Base-by-base conservation (phyloP, 768 basidiomycete genomes). In the Pluteus cervinus region DNA sequence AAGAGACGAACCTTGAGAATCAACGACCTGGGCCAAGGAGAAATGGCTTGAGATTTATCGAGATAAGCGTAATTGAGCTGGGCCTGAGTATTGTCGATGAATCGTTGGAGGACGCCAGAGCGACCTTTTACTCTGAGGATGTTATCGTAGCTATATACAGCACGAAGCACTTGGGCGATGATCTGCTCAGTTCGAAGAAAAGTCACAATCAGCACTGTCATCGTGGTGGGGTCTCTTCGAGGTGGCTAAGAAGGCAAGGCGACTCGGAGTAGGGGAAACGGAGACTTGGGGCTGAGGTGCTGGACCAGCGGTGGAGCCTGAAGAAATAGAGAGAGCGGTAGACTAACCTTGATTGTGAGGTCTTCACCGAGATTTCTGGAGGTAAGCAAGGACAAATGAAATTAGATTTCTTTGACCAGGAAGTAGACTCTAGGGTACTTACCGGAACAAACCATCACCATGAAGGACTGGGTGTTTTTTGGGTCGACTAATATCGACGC, bases 11-110 rank as follows among this genome's bases (percentile, higher is more conserved):
- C n/a, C n/a, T n/a, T n/a, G n/a, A n/a, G n/a, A 18, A 76, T 60
- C 70, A 88, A 61, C 2, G 76, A 75, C 5, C 70, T 73, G 1
- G 86, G 81, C 84, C 84, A 86, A 12, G 82, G 75, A 4, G 63
- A 63, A 8, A 71, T 61, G n/a, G 60, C 37, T 48, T 76, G 69
- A 2, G 64, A 55, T 1, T 53, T 48, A 40, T 75, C 69, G 43
- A 88, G 60, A 54, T 85, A 87, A 37, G 68, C 64, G 47, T 70
- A 70, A 7, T 60, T 61, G 16, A 76, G 55, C 32, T 75, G 68
- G 4, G 68, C 74, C 29, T 70, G 61, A 26, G 64, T 59, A 2
- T 48, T 44, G 37, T 76, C 68, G 34, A 62, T 52, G 66, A 76
- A 84, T n/a, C n/a, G 65, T 39, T 71, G 70, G 22, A 90, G 71